These are phyloP conservation scores for Penicillium maclennaniae DNA, from an alignment of 495 filamentous ascomycete genomes.

Conservation along the genomic window DNA sequence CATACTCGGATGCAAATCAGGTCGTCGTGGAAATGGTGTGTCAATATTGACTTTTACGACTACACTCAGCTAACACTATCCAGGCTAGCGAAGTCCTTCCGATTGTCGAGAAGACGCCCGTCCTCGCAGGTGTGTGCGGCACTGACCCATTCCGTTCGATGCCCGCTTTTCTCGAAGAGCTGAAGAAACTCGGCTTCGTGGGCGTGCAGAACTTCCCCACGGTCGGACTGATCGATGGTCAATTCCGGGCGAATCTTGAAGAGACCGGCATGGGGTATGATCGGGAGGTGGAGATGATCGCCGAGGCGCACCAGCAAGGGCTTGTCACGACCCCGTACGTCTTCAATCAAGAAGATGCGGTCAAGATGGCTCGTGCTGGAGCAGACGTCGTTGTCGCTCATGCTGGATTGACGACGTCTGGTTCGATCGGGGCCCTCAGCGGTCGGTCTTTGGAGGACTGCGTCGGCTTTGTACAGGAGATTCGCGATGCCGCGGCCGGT, in stretches of 20 bases:
- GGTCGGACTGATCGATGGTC: conserved; percentile 66
- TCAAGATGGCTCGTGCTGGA: conserved; percentile 56
- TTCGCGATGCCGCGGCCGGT: conserved; percentile 54
- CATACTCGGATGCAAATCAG: conserved; percentile 67
- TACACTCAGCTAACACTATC: background rate
- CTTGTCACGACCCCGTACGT: conserved; percentile 68
- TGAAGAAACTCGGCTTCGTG: conserved; percentile 56
- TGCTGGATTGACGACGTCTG: conserved; percentile 63
- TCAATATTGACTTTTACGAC: background rate
- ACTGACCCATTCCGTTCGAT: conserved; percentile 63
- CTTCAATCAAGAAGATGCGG: conserved; percentile 56
- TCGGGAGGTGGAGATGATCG: conserved; percentile 61
- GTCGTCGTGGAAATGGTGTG: conserved; percentile 65
- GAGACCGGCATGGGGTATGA: conserved; percentile 68
- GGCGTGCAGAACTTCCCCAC: conserved; percentile 74
- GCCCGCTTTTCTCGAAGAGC: conserved; percentile 50
- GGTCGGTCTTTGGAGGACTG: conserved; percentile 60
- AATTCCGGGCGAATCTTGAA: conserved; percentile 61
- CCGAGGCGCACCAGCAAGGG: conserved; percentile 50
- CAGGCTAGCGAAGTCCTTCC: conserved; percentile 58
- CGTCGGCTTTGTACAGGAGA: conserved; percentile 55
- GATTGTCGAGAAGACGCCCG: conserved; percentile 55
- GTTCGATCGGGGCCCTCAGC: conserved; percentile 58
- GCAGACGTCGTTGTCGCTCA: conserved; percentile 68
- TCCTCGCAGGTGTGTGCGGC: conserved; percentile 64